Percentiles rank a stretch among this genome's conserved stretches.
These are phyloP conservation scores for Bimuria novae-zelandiae DNA, from an alignment of 2,329 filamentous ascomycete genomes.

Conservation along the genomic window DNA sequence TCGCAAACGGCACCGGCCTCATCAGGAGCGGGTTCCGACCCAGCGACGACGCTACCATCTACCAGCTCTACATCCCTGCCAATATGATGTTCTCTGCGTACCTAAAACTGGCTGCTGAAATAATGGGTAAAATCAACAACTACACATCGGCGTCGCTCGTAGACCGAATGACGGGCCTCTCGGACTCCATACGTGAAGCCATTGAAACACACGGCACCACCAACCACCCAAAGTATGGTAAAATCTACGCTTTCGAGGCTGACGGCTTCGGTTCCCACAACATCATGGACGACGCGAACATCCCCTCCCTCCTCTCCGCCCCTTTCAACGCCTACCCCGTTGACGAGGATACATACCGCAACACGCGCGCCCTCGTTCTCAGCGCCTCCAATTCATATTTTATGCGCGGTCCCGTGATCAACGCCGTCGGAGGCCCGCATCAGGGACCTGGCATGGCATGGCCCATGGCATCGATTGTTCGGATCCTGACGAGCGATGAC, in stretches of 20 bases:
- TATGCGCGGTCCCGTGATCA: slow-evolving; percentile 55
- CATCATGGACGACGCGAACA: slow-evolving; percentile 74
- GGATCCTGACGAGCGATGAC: slow-evolving; percentile 55
- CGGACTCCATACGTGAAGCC: slow-evolving; percentile 49
- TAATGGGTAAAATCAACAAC: slow-evolving; percentile 56
- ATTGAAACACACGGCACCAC: slow-evolving; percentile 54
- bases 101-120: slow-evolving; percentile 58
- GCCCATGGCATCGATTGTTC: slow-evolving; percentile 58
- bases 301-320: slow-evolving; percentile 68
- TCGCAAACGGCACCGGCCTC: slow-evolving; percentile 54
- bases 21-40: slow-evolving; percentile 57
- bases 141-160: slow-evolving; percentile 57
- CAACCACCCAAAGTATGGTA: slow-evolving; percentile 41
- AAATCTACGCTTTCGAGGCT: slow-evolving; percentile 55
- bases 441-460: slow-evolving; percentile 53
- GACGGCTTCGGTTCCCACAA: slow-evolving; percentile 55
- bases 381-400: slow-evolving; percentile 55
- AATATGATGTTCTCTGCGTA: slow-evolving; percentile 76
- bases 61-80: slow-evolving; percentile 54
- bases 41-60: slow-evolving; percentile 56
- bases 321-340: slow-evolving; percentile 65
- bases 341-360: slow-evolving; percentile 50
- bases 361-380: slow-evolving; percentile 53
- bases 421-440: slow-evolving; percentile 55
- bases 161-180: slow-evolving; percentile 60